Evolutionary conservation across 108 stramenopile genomes (phyloP), one percentile per base, ranked within the genome.

Genomic region (Cyclotella sp.): DNA sequence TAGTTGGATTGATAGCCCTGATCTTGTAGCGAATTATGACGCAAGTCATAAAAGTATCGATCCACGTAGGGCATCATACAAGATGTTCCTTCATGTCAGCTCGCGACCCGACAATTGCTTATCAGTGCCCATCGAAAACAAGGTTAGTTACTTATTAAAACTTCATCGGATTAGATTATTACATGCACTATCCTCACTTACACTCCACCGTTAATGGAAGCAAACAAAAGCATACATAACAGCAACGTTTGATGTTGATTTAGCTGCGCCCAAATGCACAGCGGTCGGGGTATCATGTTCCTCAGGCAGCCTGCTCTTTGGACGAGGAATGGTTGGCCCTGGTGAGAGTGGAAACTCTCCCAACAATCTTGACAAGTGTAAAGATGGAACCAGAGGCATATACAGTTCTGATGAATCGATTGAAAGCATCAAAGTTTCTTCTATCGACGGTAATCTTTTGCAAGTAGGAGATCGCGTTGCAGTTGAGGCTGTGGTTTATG

Each of bases 331-430:
- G 7, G 13, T 72, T 10, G 28, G 53, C n/a, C 54, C 54, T 30
- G 45, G 15, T 7, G 28, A 41, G 54, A 39, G 63, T 28, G 41
- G 41, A 15, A 52, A 72, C 16, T 27, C 11, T n/a, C 54, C 75
- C 16, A 78, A 78, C 55, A 63, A 70, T 41, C n/a, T 78, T 19
- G 61, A 72, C 16, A 28, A 13, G 11, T 78, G 77, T 49, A 46
- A 6, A 9, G 70, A 78, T 64, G 77, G 77, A 26, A 51, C 27
- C n/a, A 34, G 1, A 0, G 77, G 77, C 10, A 1, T 22, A 29
- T 78, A 78, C 26, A 30, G 55, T 13, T 5, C 15, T 14, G 77
- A 78, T 30, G 77, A 78, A 57, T 78, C 60, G 14, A 72, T 78
- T 26, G 77, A 78, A 19, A 5, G 19, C 15, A 63, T 78, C 29